phyloP scores from a whole-genome alignment of 805 yeast genomes.

The Lipomyces sp. region DNA sequence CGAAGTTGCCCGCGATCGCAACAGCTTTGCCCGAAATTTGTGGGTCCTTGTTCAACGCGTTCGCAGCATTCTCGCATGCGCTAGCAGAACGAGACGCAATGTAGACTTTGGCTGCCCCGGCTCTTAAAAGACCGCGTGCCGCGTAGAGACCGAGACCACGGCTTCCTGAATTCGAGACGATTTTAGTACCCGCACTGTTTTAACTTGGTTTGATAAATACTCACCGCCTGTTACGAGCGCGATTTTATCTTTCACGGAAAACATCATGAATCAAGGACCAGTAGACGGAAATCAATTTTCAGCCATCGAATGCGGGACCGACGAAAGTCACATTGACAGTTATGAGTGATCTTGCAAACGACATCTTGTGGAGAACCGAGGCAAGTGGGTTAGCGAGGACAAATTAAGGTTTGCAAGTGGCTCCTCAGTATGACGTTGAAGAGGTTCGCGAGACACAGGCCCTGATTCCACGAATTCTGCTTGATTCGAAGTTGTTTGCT shows the following conservation, averaged over 20 bases:
- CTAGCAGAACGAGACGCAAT: conserved; percentile 66
- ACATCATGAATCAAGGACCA: conserved; percentile 3
- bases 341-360: not conserved
- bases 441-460: no score
- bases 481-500: not conserved
- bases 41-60: conserved; percentile 44
- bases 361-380: not conserved
- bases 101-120: conserved; percentile 66
- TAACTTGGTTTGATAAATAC: not conserved
- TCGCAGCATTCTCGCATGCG: conserved; percentile 64
- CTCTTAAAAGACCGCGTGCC: conserved; percentile 64
- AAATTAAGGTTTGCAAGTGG: no score
- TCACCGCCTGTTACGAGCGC: conserved; percentile 35
- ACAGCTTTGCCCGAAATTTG: conserved; percentile 44
- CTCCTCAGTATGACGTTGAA: no score
- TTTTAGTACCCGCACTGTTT: not conserved
- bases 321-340: not conserved
- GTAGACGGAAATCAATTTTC: not conserved
- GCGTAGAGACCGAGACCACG: conserved; percentile 74
- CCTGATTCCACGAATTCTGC: not conserved
- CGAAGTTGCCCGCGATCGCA: conserved; percentile 59
- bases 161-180: conserved; percentile 51
- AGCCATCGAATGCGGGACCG: not conserved
- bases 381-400: not conserved
- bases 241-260: conserved; percentile 25